A percentile compares a stretch with the other conserved stretches of the same genome.
Evolutionary conservation across 179 eudicot genomes (phyloP).

Genomic region (Actinidia arguta): DNA sequence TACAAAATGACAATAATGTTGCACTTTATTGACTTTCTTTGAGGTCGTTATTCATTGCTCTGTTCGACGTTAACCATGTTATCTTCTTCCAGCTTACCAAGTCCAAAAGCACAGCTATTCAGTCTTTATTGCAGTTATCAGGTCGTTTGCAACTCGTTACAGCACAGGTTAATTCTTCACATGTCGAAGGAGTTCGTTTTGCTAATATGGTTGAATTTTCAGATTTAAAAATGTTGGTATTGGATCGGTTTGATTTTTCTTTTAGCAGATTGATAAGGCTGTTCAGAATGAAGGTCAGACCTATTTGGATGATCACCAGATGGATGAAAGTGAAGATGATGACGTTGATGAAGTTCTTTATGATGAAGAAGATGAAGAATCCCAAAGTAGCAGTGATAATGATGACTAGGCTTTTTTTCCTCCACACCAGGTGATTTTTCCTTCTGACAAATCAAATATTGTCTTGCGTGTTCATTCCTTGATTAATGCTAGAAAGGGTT

Average conservation of each 20-base stretch:
- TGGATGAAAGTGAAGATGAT: conserved; percentile 73
- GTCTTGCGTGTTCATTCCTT: neutral
- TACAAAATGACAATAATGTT: neutral
- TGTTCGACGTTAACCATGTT: conserved; percentile 3
- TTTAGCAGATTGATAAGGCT: conserved; percentile 78
- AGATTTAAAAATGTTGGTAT: neutral
- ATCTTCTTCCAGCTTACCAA: conserved; percentile 55
- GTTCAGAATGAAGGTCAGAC: conserved; percentile 46
- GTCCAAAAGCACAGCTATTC: conserved; percentile 50
- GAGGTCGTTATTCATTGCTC: neutral
- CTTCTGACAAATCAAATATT: neutral
- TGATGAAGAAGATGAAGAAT: conserved; percentile 68
- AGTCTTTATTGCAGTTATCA: conserved; percentile 71
- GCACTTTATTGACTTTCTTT: neutral
- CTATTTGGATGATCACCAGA: conserved; percentile 33
- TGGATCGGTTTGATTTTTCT: neutral
- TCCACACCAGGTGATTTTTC: conserved; percentile 9
- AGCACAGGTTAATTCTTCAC: conserved; percentile 66
- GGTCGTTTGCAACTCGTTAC: conserved; percentile 92
- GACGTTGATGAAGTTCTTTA: conserved; percentile 68
- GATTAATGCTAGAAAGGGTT: neutral
- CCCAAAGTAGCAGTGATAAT: conserved; percentile 54
- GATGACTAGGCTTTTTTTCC: conserved; percentile 34
- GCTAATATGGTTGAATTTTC: neutral
- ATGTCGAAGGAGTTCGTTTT: conserved; percentile 4